Percentiles rank a stretch among this genome's conserved stretches.
Evolutionary conservation across 768 basidiomycete genomes (phyloP).

Genomic region (Candolleomyces eurysporus): DNA sequence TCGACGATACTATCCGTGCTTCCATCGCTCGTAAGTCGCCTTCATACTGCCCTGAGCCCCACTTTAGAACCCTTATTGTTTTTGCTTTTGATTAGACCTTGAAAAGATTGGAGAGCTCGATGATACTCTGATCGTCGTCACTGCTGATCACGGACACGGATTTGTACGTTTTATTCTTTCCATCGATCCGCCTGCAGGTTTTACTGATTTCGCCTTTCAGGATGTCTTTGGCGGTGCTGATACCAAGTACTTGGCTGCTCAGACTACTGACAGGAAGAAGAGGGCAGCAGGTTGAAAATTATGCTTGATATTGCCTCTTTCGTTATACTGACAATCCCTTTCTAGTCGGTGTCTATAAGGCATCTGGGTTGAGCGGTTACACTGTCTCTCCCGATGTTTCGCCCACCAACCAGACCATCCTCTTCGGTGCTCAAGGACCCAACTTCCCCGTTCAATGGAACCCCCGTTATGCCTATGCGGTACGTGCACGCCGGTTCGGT

Average conservation of each 20-base stretch:
- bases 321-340: not conserved
- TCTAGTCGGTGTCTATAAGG: slow-evolving; percentile 36
- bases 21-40: slow-evolving; percentile 35
- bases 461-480: slow-evolving; percentile 40
- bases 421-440: slow-evolving; percentile 38
- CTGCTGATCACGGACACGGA: slow-evolving; percentile 47
- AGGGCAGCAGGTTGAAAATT: slow-evolving; percentile 23
- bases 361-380: slow-evolving; percentile 41
- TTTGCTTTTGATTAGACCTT: slow-evolving; percentile 26
- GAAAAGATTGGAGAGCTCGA: slow-evolving; percentile 42
- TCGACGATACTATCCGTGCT: slow-evolving; percentile 44
- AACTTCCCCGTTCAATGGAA: slow-evolving; percentile 47
- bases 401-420: slow-evolving; percentile 37
- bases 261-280: slow-evolving; percentile 31
- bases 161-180: slow-evolving; percentile 28
- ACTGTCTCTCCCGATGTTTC: slow-evolving; percentile 33
- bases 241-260: slow-evolving; percentile 35
- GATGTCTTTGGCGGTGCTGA: slow-evolving; percentile 44
- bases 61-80: not conserved
- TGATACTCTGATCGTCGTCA: slow-evolving; percentile 42
- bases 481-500: slow-evolving; percentile 8
- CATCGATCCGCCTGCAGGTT: not conserved
- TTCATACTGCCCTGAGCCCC: not conserved
- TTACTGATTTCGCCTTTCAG: slow-evolving; percentile 15
- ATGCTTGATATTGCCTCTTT: not conserved